Conservation (phyloP, 768 basidiomycete genomes). For the Mycena albidolilacea region DNA sequence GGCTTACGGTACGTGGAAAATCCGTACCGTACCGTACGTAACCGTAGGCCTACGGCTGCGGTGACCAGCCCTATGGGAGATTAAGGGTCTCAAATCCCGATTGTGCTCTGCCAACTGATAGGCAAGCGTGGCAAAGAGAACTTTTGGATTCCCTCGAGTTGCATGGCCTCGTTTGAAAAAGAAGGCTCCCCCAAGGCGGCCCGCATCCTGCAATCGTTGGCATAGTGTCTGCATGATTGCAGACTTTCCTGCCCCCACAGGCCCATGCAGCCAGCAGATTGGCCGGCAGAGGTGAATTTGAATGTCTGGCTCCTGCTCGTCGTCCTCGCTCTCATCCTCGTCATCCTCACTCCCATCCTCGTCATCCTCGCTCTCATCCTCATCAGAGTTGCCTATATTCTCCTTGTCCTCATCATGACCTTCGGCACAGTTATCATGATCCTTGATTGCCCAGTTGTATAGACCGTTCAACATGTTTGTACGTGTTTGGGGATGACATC, state of each 20-base stretch:
- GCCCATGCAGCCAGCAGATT: not conserved
- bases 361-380: not conserved
- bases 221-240: not conserved
- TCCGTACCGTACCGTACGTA: no score
- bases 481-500: not conserved
- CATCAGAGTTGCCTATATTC: no score
- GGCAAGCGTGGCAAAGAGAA: not conserved
- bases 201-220: not conserved
- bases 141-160: no score
- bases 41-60: no score
- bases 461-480: not conserved
- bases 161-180: no score
- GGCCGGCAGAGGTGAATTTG: not conserved
- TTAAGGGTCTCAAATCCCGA: not conserved
- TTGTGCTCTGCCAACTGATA: not conserved
- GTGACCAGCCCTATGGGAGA: no score
- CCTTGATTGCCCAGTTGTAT: not conserved
- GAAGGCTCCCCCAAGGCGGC: no score
- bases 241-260: not conserved
- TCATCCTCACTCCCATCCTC: not conserved
- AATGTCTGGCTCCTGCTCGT: not conserved
- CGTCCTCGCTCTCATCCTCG: not conserved
- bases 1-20: no score
- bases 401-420: not conserved
- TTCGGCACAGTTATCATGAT: not conserved